Base-by-base conservation (phyloP, 768 basidiomycete species). In the Mycena pura region DNA sequence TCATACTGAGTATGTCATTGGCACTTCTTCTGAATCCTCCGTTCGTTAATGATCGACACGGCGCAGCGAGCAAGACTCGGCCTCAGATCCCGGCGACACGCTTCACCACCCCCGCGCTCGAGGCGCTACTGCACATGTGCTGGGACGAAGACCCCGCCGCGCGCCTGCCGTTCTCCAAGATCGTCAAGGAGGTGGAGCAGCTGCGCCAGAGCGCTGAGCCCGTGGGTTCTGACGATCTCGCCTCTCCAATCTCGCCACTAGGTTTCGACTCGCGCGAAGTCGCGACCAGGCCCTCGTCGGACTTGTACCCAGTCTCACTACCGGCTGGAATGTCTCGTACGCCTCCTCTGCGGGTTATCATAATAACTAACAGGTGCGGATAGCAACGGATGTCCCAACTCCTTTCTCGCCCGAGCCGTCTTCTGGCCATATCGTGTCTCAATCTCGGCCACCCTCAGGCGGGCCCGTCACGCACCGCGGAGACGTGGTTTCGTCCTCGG, bases 81-180 rank as follows among this genome's bases (percentile, higher is more conserved):
- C 86, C 87, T 0, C 54, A 75, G 1, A 70, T 89, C 17, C 86
- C 86, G 14, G 19, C 68, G 40, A 66, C 79, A 44, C 67, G 69
- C 53, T 66, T 79, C 62, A 69, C 70, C 40, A 72, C 70, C 9
- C 68, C 76, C 1, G 70, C 70, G 0, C 70, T 80, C 40, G 74
- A 77, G 62, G 72, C 78, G 7, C 74, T 90, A 41, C 73, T 93
- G 21, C 72, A 75, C 10, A 41, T 66, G 3, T 88, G 87, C 65
- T 93, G 91, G 90, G 72, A 79, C 41, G 73, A 72, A 2, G 77
- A 85, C 45, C 84, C 88, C 0, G 60, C 70, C 5, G 56, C 66
- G 15, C 82, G 91, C 0, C 85, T 86, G 6, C 65, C 79, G 0
- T 92, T 92, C 67, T 68, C 76, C 13, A 66, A 73, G 25, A 75